Conservation (phyloP, 768 basidiomycete genomes). For the Leucocoprinus birnbaumii region DNA sequence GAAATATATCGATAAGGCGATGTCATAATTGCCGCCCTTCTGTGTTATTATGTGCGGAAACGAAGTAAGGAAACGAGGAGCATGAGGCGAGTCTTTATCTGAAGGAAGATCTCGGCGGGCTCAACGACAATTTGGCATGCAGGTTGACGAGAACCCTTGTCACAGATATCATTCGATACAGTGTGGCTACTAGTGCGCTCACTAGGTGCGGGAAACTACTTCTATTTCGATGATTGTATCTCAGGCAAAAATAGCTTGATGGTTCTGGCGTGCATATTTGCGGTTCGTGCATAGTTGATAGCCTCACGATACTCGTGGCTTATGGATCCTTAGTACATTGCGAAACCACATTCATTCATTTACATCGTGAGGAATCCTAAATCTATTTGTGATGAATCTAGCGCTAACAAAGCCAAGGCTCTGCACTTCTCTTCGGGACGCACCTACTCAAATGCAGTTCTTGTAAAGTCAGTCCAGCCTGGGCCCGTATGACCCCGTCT, state of each 20-base stretch:
- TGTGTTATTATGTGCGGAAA: slow-evolving; percentile 14
- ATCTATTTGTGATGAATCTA: background rate
- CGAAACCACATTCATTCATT: background rate
- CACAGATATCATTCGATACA: slow-evolving; percentile 13
- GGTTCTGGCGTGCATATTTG: slow-evolving; percentile 7
- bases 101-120: background rate
- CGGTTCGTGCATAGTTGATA: slow-evolving; percentile 6
- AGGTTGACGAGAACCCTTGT: slow-evolving; percentile 10
- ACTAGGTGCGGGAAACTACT: slow-evolving; percentile 12
- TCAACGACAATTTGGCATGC: background rate
- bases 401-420: slow-evolving; percentile 6
- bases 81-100: background rate
- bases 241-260: slow-evolving; percentile 6
- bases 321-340: background rate
- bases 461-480: slow-evolving; percentile 14
- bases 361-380: background rate
- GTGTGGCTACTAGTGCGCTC: slow-evolving; percentile 11
- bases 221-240: too few species aligned
- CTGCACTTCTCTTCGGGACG: slow-evolving; percentile 18
- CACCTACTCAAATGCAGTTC: slow-evolving; percentile 18
- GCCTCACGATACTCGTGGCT: background rate
- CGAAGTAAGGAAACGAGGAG: slow-evolving; percentile 1
- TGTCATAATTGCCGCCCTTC: slow-evolving; percentile 12
- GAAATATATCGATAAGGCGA: slow-evolving; percentile 6
- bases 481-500: background rate